Evolutionary conservation across 148 eudicot species (phyloP), one percentile per base, ranked within the genome.

Genomic region (Amaranthus palmeri): DNA sequence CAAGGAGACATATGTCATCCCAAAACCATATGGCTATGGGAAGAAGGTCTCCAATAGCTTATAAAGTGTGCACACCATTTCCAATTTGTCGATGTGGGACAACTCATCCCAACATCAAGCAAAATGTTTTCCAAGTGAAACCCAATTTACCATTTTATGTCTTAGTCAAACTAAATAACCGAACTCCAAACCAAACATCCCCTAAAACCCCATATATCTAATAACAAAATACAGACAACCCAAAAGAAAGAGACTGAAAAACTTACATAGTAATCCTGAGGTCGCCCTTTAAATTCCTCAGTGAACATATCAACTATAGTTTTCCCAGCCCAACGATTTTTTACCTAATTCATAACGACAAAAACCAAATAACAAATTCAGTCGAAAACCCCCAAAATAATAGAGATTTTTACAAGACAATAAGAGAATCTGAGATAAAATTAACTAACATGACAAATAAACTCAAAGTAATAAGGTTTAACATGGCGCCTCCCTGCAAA

Each of bases 401-500:
- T 41, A 44, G 8, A 25, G 8, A 50, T 25, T 10, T 10, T n/a
- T 14, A 9, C 49, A 45, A 14, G 10, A 41, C 44, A 4, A n/a
- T 47, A 69, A 13, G n/a, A 41, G 15, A 50, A 46, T 10, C 40
- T 41, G 59, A 15, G 44, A 5, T 47, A 56, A 36, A 49, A 58
- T 9, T 40, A 55, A 85, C 89, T 70, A 71, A 95, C 99, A 76
- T 95, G 97, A 72, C 90, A 84, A 61, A 95, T 90, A 88, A 95
- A 95, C 87, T 95, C 97, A 81, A 91, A 95, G 80, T 91, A 84
- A 83, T 95, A 95, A 8, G 99, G 99, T 65, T 65, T 85, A n/a
- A 95, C 99, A 69, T 86, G 88, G 61, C 99, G 89, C 70, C 86
- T 81, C 43, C 99, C 99, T 92, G 86, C 76, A 17, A 42, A 77